A percentile compares a stretch with the other conserved stretches of the same genome.
phyloP scores from a whole-genome alignment of 1,139 yeast species.

The Dujonia santamariae region DNA sequence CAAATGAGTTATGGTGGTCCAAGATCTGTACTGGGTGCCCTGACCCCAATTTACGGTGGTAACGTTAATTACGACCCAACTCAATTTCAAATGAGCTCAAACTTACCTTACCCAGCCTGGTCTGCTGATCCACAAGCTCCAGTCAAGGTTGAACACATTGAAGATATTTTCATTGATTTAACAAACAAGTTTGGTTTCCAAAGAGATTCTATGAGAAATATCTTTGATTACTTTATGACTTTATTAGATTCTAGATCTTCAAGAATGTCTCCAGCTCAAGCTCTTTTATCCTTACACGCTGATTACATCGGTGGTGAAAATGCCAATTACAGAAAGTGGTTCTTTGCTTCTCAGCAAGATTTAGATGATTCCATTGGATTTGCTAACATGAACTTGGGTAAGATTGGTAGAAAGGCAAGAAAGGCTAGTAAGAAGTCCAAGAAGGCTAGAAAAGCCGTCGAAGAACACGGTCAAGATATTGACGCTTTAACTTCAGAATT shows the following conservation, averaged over 20 bases:
- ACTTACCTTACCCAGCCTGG: constrained; percentile 92
- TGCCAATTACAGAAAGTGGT: constrained; percentile 46
- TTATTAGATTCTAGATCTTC: constrained; percentile 92
- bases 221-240: constrained; percentile 94
- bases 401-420: constrained; percentile 53
- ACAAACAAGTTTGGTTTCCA: constrained; percentile 95
- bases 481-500: constrained; percentile 68
- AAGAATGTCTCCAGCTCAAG: constrained; percentile 96
- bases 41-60: constrained; percentile 91
- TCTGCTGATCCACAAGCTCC: constrained; percentile 89
- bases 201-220: constrained; percentile 94
- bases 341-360: constrained; percentile 41
- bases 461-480: constrained; percentile 45
- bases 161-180: constrained; percentile 85
- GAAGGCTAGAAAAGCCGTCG: constrained; percentile 60
- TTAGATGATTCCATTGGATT: constrained; percentile 42
- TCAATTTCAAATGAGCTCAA: constrained; percentile 57
- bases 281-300: constrained; percentile 87
- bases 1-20: constrained; percentile 84
- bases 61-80: constrained; percentile 62
- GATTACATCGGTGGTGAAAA: constrained; percentile 68
- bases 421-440: constrained; percentile 56
- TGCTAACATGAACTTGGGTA: constrained; percentile 70
- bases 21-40: constrained; percentile 80
- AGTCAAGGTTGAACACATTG: constrained; percentile 76